phyloP scores from a whole-genome alignment of 1,284 basidiomycete genomes.

The Fomes fomentarius region DNA sequence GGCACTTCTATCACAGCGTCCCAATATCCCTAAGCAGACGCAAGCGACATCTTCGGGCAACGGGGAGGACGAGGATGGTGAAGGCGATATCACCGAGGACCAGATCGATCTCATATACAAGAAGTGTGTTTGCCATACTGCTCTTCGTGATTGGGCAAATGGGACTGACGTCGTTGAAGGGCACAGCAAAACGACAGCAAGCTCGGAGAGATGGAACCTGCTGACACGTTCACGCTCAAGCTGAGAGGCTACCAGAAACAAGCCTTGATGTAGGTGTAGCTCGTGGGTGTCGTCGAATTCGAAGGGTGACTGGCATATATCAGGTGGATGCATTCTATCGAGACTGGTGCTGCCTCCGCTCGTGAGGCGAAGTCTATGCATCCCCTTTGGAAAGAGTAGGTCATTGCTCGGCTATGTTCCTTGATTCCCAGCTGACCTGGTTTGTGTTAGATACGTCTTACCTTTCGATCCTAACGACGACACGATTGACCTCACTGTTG shows the following conservation, averaged over 20 bases:
- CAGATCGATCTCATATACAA: constrained; percentile 83
- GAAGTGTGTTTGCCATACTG: constrained; percentile 47
- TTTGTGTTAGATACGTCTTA: constrained; percentile 61
- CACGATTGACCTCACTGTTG: constrained; percentile 70
- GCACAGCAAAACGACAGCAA: constrained; percentile 82
- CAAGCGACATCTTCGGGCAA: constrained; percentile 47
- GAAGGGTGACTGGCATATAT: neutral
- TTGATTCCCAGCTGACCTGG: constrained; percentile 1
- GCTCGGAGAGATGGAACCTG: constrained; percentile 84
- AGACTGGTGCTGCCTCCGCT: constrained; percentile 71
- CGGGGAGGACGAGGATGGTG: constrained; percentile 69
- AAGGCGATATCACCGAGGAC: constrained; percentile 77
- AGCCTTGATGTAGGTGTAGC: constrained; percentile 67
- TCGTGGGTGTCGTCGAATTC: neutral
- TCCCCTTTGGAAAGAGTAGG: constrained; percentile 94
- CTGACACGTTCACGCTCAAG: constrained; percentile 77
- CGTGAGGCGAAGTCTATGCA: constrained; percentile 82
- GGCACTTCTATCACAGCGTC: constrained; percentile 39
- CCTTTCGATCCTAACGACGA: constrained; percentile 57
- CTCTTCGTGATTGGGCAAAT: neutral
- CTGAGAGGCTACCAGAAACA: constrained; percentile 95
- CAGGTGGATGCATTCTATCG: constrained; percentile 94
- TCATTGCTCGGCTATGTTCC: constrained; percentile 6
- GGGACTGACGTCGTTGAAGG: constrained; percentile 42
- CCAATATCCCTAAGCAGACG: constrained; percentile 37